Evolutionary conservation across 768 basidiomycete species (phyloP), one percentile per base, ranked within the genome.

Genomic region (Trametes sanguinea): DNA sequence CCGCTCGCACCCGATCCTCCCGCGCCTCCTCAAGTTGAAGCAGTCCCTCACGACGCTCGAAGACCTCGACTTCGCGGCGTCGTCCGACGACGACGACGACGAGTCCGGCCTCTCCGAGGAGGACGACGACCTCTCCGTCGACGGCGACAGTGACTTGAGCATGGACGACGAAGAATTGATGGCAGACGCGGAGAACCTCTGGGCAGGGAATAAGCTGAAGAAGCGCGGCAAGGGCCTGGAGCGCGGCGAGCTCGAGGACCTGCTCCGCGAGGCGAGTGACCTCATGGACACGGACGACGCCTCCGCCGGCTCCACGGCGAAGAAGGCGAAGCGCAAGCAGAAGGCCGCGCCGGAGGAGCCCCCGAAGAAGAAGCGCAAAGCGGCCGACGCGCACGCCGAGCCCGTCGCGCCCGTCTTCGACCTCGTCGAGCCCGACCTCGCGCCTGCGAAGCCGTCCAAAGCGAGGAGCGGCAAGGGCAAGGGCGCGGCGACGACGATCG

Each of bases 21-120:
- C 78, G 33, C 89, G 94, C 9, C 82, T 98, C 3, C 78, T 96
- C 33, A 82, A 85, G 13, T 83, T 98, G 48, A 96, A 96, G 74
- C 86, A 93, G 72, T 85, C 87, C 1, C 79, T 98, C 16, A 74
- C 82, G 30, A 90, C 86, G 11, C 81, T 98, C 52, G 95, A 97
- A 75, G 88, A 87, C 51, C 82, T 96, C n/a, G 89, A 90, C 72
- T 87, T 96, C 62, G 80, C 80, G 44, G 81, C 83, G 16, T 37
- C 35, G 35, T 74, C 75, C 7, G 80, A 78, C 40, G 75, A 75
- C 7, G 80, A 78, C 33, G 50, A 47, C 14, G 57, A 58, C 48
- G 22, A 51, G 30, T 51, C 48, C 2, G 77, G 80, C 14, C 78
- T 79, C 16, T 80, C 81, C 4, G 74, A 76, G 4, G 81, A 81